phyloP scores from a whole-genome alignment of 805 yeast species.

The Saturnispora besseyi region DNA sequence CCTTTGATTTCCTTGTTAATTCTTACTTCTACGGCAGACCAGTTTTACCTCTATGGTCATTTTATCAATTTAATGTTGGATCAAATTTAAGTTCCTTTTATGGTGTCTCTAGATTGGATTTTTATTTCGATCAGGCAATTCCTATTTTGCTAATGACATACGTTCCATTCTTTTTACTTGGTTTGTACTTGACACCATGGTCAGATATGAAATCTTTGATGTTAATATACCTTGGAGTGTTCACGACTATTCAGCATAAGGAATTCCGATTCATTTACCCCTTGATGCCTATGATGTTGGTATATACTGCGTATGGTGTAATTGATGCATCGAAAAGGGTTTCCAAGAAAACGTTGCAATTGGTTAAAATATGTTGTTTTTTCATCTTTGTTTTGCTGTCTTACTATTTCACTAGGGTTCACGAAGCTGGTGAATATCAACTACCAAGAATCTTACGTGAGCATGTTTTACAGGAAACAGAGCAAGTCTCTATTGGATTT shows the following conservation, averaged over 20 bases:
- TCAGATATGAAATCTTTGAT: slow-evolving; percentile 22
- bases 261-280: slow-evolving; percentile 89
- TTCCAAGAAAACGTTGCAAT: slow-evolving; percentile 6
- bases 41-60: slow-evolving; percentile 58
- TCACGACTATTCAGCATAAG: slow-evolving; percentile 70
- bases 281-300: slow-evolving; percentile 62
- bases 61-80: slow-evolving; percentile 69
- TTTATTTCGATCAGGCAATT: slow-evolving; percentile 72
- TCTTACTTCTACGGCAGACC: slow-evolving; percentile 46
- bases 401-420: slow-evolving; percentile 45
- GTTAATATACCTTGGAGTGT: slow-evolving; percentile 39
- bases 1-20: slow-evolving; percentile 41
- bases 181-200: slow-evolving; percentile 19
- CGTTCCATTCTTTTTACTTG: slow-evolving; percentile 51
- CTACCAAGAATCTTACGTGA: slow-evolving; percentile 1
- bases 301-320: slow-evolving; percentile 39
- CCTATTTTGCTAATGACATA: slow-evolving; percentile 66
- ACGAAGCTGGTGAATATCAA: slow-evolving; percentile 78
- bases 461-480: background rate
- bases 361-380: slow-evolving; percentile 7
- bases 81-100: slow-evolving; percentile 70
- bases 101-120: slow-evolving; percentile 79
- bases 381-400: slow-evolving; percentile 13
- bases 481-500: slow-evolving; percentile 57
- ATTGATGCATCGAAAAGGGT: slow-evolving; percentile 7